Percentiles rank a stretch among this genome's conserved stretches.
Conservation (phyloP, 2,329 filamentous ascomycete genomes). For the Hymenoscyphus fructigenus region DNA sequence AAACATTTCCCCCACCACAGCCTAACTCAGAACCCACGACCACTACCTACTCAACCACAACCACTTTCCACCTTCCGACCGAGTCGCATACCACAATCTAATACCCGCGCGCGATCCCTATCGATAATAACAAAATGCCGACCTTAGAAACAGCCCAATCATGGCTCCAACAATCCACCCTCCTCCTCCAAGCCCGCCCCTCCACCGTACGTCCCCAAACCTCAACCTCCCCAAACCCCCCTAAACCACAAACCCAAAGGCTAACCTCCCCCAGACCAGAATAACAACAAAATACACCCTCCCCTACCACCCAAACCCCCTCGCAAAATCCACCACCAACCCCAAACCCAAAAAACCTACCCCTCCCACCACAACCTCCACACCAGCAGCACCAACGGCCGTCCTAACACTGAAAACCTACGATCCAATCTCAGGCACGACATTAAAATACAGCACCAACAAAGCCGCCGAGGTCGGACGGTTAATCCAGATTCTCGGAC, state of each 20-base stretch:
- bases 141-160: conserved; percentile 80
- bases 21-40: too few species aligned
- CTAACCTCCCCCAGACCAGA: conserved; percentile 60
- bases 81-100: too few species aligned
- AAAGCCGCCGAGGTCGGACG: conserved; percentile 89
- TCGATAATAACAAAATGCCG: conserved; percentile 58
- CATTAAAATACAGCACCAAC: conserved; percentile 86
- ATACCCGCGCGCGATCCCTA: too few species aligned
- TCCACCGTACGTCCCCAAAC: conserved; percentile 62
- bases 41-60: too few species aligned
- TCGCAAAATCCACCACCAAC: conserved; percentile 29
- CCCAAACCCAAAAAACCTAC: conserved; percentile 30
- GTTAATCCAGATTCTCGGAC: conserved; percentile 72
- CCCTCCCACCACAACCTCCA: conserved; percentile 34
- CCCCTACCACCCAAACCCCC: conserved; percentile 41
- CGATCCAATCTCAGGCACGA: conserved; percentile 76
- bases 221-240: background rate
- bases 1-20: too few species aligned
- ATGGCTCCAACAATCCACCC: conserved; percentile 85
- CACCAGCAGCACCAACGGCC: conserved; percentile 61
- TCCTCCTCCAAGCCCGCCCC: conserved; percentile 83
- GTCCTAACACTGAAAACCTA: conserved; percentile 85
- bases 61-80: too few species aligned
- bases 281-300: conserved; percentile 93
- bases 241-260: background rate